Percentiles rank a stretch among this genome's conserved stretches.
phyloP scores from a whole-genome alignment of 2,329 filamentous ascomycete species.

The Huntiella omanensis region DNA sequence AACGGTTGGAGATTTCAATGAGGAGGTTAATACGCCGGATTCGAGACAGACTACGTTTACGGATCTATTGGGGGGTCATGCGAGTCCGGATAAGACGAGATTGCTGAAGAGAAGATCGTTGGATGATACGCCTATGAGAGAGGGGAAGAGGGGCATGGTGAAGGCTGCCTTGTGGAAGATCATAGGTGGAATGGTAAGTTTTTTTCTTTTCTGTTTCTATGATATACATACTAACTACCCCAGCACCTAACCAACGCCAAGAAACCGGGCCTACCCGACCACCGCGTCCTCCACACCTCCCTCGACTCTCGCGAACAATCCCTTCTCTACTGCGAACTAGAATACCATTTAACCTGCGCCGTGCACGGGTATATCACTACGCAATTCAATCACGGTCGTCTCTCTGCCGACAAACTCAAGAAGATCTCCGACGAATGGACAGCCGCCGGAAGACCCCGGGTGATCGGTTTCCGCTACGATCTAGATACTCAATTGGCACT shows the following conservation, averaged over 20 bases:
- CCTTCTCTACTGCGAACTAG: constrained; percentile 39
- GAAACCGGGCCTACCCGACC: not conserved
- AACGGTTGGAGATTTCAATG: not conserved
- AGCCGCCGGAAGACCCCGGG: constrained; percentile 32
- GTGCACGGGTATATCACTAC: constrained; percentile 32
- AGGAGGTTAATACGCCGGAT: too few relatives aligned
- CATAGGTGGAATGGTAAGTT: constrained; percentile 32
- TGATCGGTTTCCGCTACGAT: constrained; percentile 39
- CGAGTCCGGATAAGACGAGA: too few relatives aligned
- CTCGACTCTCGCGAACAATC: constrained; percentile 37
- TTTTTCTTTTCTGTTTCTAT: not conserved
- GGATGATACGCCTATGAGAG: constrained; percentile 1
- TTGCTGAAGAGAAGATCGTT: too few relatives aligned
- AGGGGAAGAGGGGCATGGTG: constrained; percentile 15
- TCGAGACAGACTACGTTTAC: too few relatives aligned
- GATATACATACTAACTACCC: not conserved
- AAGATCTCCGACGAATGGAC: constrained; percentile 32
- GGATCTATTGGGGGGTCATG: too few relatives aligned
- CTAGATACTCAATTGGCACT: constrained; percentile 41
- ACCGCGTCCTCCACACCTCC: constrained; percentile 26
- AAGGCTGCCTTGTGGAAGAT: constrained; percentile 28
- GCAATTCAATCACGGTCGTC: constrained; percentile 35
- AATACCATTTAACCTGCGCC: constrained; percentile 32
- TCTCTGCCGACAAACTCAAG: constrained; percentile 31
- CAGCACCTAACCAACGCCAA: not conserved